Conservation (phyloP, 2,329 filamentous ascomycete genomes). For the Cadophora sp. region DNA sequence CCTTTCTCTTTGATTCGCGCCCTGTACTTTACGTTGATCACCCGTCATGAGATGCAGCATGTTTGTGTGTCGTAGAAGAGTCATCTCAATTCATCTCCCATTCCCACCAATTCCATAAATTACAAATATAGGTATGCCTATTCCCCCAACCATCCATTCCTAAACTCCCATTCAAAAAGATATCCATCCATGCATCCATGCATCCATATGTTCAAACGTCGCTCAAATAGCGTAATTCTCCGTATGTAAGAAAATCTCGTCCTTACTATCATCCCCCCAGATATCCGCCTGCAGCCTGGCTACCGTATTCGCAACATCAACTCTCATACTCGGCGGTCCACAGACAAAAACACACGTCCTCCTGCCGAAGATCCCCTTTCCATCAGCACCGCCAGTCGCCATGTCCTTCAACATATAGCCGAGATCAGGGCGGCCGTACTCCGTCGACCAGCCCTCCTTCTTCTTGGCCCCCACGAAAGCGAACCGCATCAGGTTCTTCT, state of each 20-base stretch:
- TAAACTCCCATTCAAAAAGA: slow-evolving; percentile 1
- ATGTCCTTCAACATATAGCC: slow-evolving; percentile 85
- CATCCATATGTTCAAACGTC: background rate
- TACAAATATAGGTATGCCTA: slow-evolving; percentile 12
- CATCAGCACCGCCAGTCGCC: slow-evolving; percentile 72
- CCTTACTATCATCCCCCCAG: slow-evolving; percentile 76
- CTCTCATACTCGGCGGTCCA: slow-evolving; percentile 84
- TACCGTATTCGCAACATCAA: slow-evolving; percentile 86
- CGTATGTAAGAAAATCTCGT: slow-evolving; percentile 93
- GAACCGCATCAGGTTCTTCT: slow-evolving; percentile 89
- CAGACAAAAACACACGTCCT: slow-evolving; percentile 92
- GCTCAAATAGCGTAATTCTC: slow-evolving; percentile 88
- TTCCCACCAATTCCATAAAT: background rate
- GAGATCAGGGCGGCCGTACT: slow-evolving; percentile 90
- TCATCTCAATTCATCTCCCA: background rate
- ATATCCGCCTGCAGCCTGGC: slow-evolving; percentile 83
- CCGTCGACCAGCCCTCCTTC: slow-evolving; percentile 85
- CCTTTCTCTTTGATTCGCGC: too few species aligned
- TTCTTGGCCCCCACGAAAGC: slow-evolving; percentile 78
- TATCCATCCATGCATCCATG: too few species aligned
- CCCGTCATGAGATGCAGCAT: background rate
- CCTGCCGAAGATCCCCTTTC: slow-evolving; percentile 74
- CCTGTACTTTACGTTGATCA: background rate
- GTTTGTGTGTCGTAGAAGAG: background rate
- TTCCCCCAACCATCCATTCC: background rate